These are phyloP conservation scores for Leishmania major DNA, from an alignment of 208 protist genomes.

Conservation along the genomic window DNA sequence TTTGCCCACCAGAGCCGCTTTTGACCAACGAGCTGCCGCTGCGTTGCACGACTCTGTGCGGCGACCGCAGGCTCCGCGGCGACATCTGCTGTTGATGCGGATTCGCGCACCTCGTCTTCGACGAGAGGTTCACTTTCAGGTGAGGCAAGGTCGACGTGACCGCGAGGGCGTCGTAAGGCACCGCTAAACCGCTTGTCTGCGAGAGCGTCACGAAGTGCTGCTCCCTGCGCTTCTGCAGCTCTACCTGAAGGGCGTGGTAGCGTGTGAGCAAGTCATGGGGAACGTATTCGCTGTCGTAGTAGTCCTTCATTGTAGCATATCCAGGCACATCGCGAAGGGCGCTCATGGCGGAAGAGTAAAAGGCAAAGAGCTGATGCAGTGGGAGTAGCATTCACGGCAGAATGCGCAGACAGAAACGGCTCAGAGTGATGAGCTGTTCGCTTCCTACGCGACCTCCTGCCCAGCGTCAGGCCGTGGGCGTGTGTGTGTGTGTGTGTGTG, in stretches of 20 bases:
- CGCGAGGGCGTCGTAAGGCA: constrained; percentile 3
- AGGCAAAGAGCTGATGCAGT: neutral
- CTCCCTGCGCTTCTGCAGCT: constrained; percentile 16
- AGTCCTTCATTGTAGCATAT: constrained; percentile 40
- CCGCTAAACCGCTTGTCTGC: neutral
- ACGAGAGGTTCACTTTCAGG: neutral
- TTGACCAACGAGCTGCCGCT: constrained; percentile 1
- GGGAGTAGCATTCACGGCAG: neutral
- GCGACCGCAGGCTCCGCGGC: constrained; percentile 7
- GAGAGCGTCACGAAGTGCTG: constrained; percentile 14
- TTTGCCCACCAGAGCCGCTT: constrained; percentile 4
- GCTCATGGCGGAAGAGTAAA: neutral
- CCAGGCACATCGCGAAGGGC: constrained; percentile 14
- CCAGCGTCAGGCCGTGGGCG: neutral
- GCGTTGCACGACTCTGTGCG: neutral
- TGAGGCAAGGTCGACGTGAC: neutral
- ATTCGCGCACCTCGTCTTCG: neutral
- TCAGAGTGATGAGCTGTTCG: neutral
- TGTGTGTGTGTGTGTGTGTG: neutral
- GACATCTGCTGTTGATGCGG: neutral
- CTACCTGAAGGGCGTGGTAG: constrained; percentile 32
- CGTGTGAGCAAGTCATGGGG: constrained; percentile 32
- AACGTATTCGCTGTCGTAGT: constrained; percentile 51
- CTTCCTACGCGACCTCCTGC: neutral
- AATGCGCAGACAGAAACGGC: neutral